Evolutionary conservation across 176 grass and related monocot genomes (phyloP), one percentile per base, ranked within the genome.

Genomic region (Paspalum notatum): DNA sequence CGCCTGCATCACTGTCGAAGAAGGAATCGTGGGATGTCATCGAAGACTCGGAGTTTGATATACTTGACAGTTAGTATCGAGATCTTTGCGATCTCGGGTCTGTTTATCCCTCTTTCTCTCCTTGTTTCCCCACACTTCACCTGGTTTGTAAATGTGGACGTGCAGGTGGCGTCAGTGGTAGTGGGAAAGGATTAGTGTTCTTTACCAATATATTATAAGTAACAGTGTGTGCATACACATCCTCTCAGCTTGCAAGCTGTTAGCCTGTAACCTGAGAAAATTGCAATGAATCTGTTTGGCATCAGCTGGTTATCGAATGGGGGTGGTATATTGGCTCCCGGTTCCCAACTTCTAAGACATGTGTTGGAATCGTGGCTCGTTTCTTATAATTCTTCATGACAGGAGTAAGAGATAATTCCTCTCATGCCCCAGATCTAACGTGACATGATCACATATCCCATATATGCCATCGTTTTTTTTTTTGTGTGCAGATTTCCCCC

Each of bases 41-140:
- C n/a, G 89, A 89, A 56, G 93, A 91, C 73, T 91, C 93, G 9
- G 97, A 99, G 59, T 93, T 93, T 15, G 97, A 91, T 63, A 60
- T 93, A 60, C 82, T 92, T 46, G 91, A 94, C 78, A 87, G 85
- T 86, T 86, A 89, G 85, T 66, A 62, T 48, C 27, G 80, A 67
- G 53, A 66, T 92, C 58, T 0, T 67, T 53, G 17, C 4, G 66
- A 69, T 78, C 68, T 88, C 82, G 45, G 8, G 48, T 18, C 39
- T 83, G 61, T 80, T 75, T 46, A 81, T 58, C 52, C 32, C 78
- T 44, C 58, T 71, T 67, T 83, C 57, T 43, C 66, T 84, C 13
- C 53, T 74, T 75, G 14, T 89, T 86, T 79, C 27, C 68, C 85
- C 79, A 75, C 32, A 76, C 52, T 81, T 64, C 82, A 56, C 89